Conservation (phyloP, 108 stramenopile species). For the Cylindrotheca fusiformis region DNA sequence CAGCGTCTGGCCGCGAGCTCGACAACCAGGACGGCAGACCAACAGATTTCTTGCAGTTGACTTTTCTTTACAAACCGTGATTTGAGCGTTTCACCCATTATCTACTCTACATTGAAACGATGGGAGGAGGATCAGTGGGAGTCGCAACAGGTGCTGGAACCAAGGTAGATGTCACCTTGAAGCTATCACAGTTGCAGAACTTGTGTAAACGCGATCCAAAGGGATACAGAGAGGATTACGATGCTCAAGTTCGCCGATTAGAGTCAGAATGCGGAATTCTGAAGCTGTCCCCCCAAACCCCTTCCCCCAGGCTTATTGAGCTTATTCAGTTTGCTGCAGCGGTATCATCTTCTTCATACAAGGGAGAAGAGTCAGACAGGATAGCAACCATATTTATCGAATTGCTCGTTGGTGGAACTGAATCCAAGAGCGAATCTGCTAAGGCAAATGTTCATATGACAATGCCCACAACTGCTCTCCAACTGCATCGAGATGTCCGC, state of each 20-base stretch:
- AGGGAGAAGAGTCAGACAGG: slow-evolving; percentile 68
- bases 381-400: slow-evolving; percentile 76
- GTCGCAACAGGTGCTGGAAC: slow-evolving; percentile 50
- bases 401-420: slow-evolving; percentile 69
- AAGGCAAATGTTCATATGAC: slow-evolving; percentile 12
- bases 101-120: too few relatives aligned
- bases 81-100: too few relatives aligned
- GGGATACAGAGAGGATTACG: slow-evolving; percentile 94
- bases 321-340: slow-evolving; percentile 90
- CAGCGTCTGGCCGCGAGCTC: too few relatives aligned
- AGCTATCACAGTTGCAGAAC: slow-evolving; percentile 92
- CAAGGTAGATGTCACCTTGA: slow-evolving; percentile 68
- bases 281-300: slow-evolving; percentile 66
- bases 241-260: slow-evolving; percentile 81
- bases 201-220: slow-evolving; percentile 94
- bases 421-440: background rate
- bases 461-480: slow-evolving; percentile 51
- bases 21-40: too few relatives aligned
- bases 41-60: too few relatives aligned
- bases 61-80: too few relatives aligned
- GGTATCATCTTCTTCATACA: slow-evolving; percentile 71
- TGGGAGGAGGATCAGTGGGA: too few relatives aligned
- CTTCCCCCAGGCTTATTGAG: slow-evolving; percentile 74
- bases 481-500: slow-evolving; percentile 85
- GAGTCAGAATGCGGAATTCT: slow-evolving; percentile 71